Evolutionary conservation across 2,329 filamentous ascomycete genomes (phyloP).

Genomic region (Blastomyces parvus): DNA sequence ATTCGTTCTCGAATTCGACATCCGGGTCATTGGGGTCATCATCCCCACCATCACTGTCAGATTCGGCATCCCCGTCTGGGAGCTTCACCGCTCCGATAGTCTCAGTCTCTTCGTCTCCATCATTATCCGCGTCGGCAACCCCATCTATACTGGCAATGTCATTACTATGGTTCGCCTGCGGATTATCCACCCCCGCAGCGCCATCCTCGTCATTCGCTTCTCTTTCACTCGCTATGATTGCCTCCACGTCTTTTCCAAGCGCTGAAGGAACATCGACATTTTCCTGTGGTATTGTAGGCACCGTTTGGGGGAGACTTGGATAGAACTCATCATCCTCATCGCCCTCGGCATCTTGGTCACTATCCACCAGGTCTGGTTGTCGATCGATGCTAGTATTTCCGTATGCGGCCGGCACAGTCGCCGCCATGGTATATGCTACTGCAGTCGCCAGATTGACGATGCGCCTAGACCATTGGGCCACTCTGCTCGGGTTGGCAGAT

Average conservation of each 20-base stretch:
- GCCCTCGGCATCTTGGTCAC: conserved; percentile 38
- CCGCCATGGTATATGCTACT: conserved; percentile 33
- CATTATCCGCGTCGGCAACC: conserved; percentile 40
- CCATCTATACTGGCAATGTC: conserved; percentile 25
- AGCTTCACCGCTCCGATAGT: conserved; percentile 32
- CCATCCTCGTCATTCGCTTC: conserved; percentile 11
- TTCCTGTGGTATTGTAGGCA: conserved; percentile 21
- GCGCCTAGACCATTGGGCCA: conserved; percentile 15
- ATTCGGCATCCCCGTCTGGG: conserved; percentile 23
- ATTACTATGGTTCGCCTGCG: conserved; percentile 16
- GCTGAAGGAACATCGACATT: conserved; percentile 3
- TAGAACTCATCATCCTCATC: conserved; percentile 36
- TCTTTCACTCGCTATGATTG: conserved; percentile 23
- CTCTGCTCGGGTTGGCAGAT: conserved; percentile 4
- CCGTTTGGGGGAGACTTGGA: conserved; percentile 21
- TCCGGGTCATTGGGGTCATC: conserved; percentile 33
- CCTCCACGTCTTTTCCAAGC: conserved; percentile 25
- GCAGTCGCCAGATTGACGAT: conserved; percentile 31
- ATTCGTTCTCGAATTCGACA: conserved; percentile 34
- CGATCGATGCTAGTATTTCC: conserved; percentile 28
- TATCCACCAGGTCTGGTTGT: conserved; percentile 29
- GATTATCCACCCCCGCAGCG: conserved; percentile 19
- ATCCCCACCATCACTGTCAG: conserved; percentile 23
- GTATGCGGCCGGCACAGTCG: conserved; percentile 32
- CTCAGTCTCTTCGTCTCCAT: conserved; percentile 38